Conservation (phyloP, 2,329 filamentous ascomycete species). For the Ceratocystis smalleyi region DNA sequence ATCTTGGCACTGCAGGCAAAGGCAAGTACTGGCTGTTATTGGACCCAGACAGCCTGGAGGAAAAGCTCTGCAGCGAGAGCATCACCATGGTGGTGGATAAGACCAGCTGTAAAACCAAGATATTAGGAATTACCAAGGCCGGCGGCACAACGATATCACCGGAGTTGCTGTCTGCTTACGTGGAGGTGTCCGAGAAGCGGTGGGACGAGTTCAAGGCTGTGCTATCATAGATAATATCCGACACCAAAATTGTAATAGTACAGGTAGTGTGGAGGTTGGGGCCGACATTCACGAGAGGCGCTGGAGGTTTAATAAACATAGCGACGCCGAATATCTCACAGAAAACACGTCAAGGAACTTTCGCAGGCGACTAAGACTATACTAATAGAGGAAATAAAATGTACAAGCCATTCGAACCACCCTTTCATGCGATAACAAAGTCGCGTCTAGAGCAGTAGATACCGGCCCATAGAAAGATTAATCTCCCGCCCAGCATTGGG, state of each 20-base stretch:
- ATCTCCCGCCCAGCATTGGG: conserved; percentile 47
- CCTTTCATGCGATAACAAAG: conserved; percentile 43
- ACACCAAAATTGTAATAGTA: not conserved
- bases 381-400: conserved; percentile 33
- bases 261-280: not conserved
- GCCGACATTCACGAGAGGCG: too few relatives aligned
- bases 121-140: conserved; percentile 65
- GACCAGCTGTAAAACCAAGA: conserved; percentile 34
- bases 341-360: too few relatives aligned
- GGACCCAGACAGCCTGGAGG: conserved; percentile 83
- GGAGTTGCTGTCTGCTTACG: conserved; percentile 27
- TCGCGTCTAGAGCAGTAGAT: conserved; percentile 74
- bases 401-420: conserved; percentile 74
- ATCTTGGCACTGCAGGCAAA: conserved; percentile 15
- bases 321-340: too few relatives aligned
- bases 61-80: conserved; percentile 66
- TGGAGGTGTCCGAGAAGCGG: conserved; percentile 16
- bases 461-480: conserved; percentile 48
- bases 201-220: conserved; percentile 24
- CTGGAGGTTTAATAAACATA: too few relatives aligned
- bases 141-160: conserved; percentile 59
- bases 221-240: conserved; percentile 19
- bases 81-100: conserved; percentile 69
- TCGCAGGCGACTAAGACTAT: not conserved
- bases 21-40: conserved; percentile 59